phyloP scores from a whole-genome alignment of 2,329 filamentous ascomycete species.

The Colletotrichum melonis region DNA sequence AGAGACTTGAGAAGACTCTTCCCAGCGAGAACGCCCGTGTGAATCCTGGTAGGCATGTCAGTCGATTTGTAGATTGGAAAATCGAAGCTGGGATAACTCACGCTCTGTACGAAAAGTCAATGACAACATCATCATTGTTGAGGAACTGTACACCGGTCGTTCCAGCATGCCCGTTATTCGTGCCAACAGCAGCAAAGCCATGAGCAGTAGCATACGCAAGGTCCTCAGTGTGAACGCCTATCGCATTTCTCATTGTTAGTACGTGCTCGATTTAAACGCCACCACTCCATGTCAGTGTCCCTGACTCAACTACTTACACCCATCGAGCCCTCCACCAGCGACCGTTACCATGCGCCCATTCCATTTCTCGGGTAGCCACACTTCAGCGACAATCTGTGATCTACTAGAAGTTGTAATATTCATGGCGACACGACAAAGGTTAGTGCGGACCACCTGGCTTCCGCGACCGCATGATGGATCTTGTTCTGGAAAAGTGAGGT shows the following conservation, averaged over 20 bases:
- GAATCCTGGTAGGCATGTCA: conserved; percentile 42
- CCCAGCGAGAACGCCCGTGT: conserved; percentile 59
- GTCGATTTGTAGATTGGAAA: not conserved
- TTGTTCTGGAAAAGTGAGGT: conserved; percentile 45
- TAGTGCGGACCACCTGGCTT: conserved; percentile 30
- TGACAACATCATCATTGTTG: conserved; percentile 48
- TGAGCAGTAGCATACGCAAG: conserved; percentile 55
- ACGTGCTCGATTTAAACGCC: not conserved
- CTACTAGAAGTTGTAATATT: conserved; percentile 44
- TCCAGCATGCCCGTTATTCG: conserved; percentile 64
- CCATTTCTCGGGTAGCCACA: conserved; percentile 60
- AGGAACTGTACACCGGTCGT: conserved; percentile 46
- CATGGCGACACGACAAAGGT: conserved; percentile 44
- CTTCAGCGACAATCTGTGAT: conserved; percentile 56
- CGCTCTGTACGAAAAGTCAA: conserved; percentile 50
- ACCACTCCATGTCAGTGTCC: not conserved
- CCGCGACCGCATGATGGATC: conserved; percentile 45
- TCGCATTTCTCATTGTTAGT: not conserved
- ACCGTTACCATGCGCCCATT: conserved; percentile 57
- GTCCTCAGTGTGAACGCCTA: conserved; percentile 56
- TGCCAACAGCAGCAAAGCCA: conserved; percentile 60
- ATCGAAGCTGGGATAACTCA: conserved; percentile 1
- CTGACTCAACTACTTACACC: conserved; percentile 45
- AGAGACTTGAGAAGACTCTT: conserved; percentile 60
- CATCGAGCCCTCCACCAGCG: conserved; percentile 61